Conservation (phyloP, 805 yeast species). For the Candida odintsovae region DNA sequence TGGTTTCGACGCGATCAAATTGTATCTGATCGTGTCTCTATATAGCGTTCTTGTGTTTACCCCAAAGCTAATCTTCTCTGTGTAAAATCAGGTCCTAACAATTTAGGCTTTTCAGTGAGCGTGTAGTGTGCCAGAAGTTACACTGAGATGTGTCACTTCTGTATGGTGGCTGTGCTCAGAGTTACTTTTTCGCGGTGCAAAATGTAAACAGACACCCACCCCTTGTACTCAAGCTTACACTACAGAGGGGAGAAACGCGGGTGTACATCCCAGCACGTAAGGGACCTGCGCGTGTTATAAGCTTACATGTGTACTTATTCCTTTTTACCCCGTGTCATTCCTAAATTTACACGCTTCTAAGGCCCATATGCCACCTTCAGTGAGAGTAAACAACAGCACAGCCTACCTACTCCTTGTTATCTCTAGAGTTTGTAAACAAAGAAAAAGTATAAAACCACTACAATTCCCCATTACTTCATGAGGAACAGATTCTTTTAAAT, state of each 20-base stretch:
- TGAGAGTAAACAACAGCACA: neutral
- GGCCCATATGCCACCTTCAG: neutral
- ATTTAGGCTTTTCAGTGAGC: neutral
- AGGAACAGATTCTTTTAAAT: no score
- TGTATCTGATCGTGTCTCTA: neutral
- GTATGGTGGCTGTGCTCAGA: neutral
- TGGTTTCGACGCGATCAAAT: neutral
- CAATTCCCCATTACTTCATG: neutral
- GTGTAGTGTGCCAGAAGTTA: neutral
- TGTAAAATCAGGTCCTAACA: conserved; percentile 18
- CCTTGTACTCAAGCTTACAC: neutral
- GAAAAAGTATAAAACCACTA: neutral
- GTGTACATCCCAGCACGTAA: neutral
- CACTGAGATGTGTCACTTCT: neutral
- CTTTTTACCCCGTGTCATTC: neutral
- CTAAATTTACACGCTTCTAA: neutral
- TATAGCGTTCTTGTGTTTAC: conserved; percentile 1
- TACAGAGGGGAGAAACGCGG: neutral
- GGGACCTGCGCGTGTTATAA: no score
- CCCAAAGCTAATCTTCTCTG: neutral
- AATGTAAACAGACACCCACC: neutral
- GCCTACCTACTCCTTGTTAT: neutral
- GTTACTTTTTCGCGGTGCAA: neutral
- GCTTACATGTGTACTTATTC: no score
- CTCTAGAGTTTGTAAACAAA: neutral